Evolutionary conservation across 345 rosid genomes (phyloP).

Genomic region (Aethionema arabicum): DNA sequence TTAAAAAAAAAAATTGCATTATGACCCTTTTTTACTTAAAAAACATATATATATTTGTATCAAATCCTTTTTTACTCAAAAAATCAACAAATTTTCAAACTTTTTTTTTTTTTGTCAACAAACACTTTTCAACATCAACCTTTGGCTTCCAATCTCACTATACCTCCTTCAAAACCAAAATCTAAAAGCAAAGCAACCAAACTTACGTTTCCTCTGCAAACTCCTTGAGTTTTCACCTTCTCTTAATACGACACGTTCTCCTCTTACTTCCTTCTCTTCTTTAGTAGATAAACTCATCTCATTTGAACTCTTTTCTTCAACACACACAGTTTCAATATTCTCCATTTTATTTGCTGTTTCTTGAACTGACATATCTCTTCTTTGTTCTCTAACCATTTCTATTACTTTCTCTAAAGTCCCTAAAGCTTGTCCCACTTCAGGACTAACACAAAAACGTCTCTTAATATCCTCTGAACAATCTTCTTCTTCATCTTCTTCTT

Average conservation of each 20-base stretch:
- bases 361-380: slow-evolving; percentile 32
- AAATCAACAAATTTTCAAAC: too few relatives aligned
- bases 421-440: slow-evolving; percentile 71
- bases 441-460: slow-evolving; percentile 47
- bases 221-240: slow-evolving; percentile 18
- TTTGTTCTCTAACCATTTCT: slow-evolving; percentile 47
- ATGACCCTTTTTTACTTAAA: too few relatives aligned
- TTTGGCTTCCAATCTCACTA: too few relatives aligned
- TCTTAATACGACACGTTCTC: slow-evolving; percentile 3
- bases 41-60: too few relatives aligned
- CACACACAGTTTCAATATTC: slow-evolving; percentile 8
- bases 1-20: too few relatives aligned
- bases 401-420: slow-evolving; percentile 74
- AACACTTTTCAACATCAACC: too few relatives aligned
- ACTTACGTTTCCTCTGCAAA: slow-evolving; percentile 19
- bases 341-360: slow-evolving; percentile 23
- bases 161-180: slow-evolving; percentile 28
- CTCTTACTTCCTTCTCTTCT: slow-evolving; percentile 16
- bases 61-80: too few relatives aligned
- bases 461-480: slow-evolving; percentile 24
- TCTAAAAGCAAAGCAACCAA: slow-evolving; percentile 32
- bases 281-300: neutral
- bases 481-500: slow-evolving; percentile 30
- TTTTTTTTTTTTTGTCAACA: too few relatives aligned
- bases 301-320: slow-evolving; percentile 8